phyloP scores from a whole-genome alignment of 2,329 filamentous ascomycete genomes.

The Parascedosporium putredinis region DNA sequence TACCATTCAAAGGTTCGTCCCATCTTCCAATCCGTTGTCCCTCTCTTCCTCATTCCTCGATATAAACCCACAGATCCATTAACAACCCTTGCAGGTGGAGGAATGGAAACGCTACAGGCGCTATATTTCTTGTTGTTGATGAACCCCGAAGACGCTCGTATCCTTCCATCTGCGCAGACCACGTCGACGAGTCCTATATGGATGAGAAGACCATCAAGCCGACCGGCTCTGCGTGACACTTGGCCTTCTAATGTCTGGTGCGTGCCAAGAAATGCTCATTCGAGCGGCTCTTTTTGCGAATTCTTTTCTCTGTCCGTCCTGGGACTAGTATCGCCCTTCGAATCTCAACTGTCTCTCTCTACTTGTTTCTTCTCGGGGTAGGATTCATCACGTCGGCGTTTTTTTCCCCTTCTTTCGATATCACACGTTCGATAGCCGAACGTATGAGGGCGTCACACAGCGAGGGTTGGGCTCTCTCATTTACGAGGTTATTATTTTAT shows the following conservation, averaged over 20 bases:
- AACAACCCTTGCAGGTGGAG: background rate
- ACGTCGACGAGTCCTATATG: background rate
- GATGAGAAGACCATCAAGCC: background rate
- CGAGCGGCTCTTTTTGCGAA: too few relatives aligned
- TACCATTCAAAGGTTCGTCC: background rate
- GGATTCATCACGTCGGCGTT: too few relatives aligned
- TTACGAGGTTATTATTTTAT: too few relatives aligned
- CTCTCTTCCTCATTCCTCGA: background rate
- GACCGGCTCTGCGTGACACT: background rate
- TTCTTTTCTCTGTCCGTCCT: too few relatives aligned
- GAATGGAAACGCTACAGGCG: background rate
- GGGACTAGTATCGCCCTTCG: too few relatives aligned
- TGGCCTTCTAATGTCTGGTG: background rate
- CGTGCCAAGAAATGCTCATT: too few relatives aligned
- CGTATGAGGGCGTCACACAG: too few relatives aligned
- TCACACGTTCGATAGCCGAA: too few relatives aligned
- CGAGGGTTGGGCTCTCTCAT: too few relatives aligned
- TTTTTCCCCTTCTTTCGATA: too few relatives aligned
- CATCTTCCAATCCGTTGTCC: background rate
- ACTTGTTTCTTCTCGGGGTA: too few relatives aligned
- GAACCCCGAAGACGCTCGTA: background rate
- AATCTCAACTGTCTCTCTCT: too few relatives aligned
- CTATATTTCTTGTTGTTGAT: background rate
- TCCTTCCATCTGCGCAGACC: background rate
- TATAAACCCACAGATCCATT: background rate